Evolutionary conservation across 768 basidiomycete species (phyloP).

Genomic region (Amanita rimosa): DNA sequence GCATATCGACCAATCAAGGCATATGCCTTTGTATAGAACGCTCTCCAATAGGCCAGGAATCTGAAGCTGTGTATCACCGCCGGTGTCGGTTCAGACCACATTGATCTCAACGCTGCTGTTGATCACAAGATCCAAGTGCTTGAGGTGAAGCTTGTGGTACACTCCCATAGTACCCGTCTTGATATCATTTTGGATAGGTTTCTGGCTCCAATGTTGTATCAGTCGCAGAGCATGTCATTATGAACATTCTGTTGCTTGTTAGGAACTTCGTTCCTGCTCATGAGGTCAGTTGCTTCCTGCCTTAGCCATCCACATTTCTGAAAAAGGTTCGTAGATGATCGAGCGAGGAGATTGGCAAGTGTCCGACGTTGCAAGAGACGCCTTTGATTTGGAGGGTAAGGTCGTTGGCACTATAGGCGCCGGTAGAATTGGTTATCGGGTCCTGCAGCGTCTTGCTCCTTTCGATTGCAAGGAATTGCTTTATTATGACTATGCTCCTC

Average conservation of each 20-base stretch:
- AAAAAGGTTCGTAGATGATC: slow-evolving; percentile 45
- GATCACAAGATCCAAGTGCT: slow-evolving; percentile 70
- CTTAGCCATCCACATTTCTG: neutral
- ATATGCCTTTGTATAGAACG: neutral
- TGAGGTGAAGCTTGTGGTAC: slow-evolving; percentile 29
- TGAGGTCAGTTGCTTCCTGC: slow-evolving; percentile 35
- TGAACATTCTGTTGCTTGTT: slow-evolving; percentile 85
- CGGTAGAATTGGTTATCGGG: slow-evolving; percentile 76
- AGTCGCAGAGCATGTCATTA: slow-evolving; percentile 85
- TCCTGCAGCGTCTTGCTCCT: slow-evolving; percentile 65
- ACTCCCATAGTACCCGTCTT: neutral
- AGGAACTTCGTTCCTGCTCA: slow-evolving; percentile 85
- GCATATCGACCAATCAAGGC: neutral
- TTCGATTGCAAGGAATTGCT: slow-evolving; percentile 87
- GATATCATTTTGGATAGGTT: slow-evolving; percentile 27
- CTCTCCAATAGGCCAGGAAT: slow-evolving; percentile 56
- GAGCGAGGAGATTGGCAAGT: slow-evolving; percentile 83
- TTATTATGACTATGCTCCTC: slow-evolving; percentile 78
- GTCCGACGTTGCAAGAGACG: slow-evolving; percentile 69
- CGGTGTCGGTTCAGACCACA: slow-evolving; percentile 84
- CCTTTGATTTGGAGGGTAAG: slow-evolving; percentile 86
- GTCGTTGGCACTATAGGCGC: slow-evolving; percentile 86
- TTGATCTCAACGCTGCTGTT: slow-evolving; percentile 83
- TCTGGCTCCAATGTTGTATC: slow-evolving; percentile 87
- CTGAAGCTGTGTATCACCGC: slow-evolving; percentile 87